A percentile compares a stretch with the other conserved stretches of the same genome.
Conservation (phyloP, 257 asterid species). For the Craterostigma plantagineum region DNA sequence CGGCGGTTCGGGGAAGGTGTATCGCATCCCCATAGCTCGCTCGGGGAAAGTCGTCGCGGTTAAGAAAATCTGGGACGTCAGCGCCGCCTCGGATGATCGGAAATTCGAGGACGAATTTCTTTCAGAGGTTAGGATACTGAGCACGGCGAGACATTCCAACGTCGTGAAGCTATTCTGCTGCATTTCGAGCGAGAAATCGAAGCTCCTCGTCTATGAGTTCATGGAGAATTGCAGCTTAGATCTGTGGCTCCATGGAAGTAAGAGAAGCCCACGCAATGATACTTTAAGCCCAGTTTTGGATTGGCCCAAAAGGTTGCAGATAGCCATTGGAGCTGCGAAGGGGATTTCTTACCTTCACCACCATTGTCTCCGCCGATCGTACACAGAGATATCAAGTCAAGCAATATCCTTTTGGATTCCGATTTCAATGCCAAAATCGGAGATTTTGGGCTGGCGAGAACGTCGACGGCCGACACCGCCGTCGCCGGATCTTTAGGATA, state of each 20-base stretch:
- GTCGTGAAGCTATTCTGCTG: conserved; percentile 44
- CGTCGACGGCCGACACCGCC: conserved; percentile 19
- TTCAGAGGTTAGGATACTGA: conserved; percentile 30
- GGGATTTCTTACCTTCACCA: conserved; percentile 53
- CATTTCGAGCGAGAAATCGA: conserved; percentile 24
- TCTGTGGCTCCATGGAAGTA: conserved; percentile 28
- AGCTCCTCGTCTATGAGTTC: conserved; percentile 35
- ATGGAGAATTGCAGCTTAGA: conserved; percentile 40
- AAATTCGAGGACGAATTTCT: conserved; percentile 30
- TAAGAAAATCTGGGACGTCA: conserved; percentile 29
- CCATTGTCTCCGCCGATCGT: conserved; percentile 28
- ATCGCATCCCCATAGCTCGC: conserved; percentile 19
- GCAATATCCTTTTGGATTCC: conserved; percentile 30
- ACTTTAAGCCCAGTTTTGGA: conserved; percentile 13
- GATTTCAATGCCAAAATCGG: conserved; percentile 28
- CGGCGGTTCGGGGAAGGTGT: conserved; percentile 43
- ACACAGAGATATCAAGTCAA: conserved; percentile 34
- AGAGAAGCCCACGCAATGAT: conserved; percentile 11
- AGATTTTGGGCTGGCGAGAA: conserved; percentile 34
- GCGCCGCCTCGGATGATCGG: conserved; percentile 13
- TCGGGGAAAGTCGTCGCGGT: conserved; percentile 22
- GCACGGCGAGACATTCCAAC: conserved; percentile 30
- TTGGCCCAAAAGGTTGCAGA: conserved; percentile 29
- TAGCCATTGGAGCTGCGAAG: conserved; percentile 36
- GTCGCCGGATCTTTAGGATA: conserved; percentile 49